Evolutionary conservation across 2,329 filamentous ascomycete species (phyloP), one percentile per base, ranked within the genome.

Genomic region (Colletotrichum cereale): DNA sequence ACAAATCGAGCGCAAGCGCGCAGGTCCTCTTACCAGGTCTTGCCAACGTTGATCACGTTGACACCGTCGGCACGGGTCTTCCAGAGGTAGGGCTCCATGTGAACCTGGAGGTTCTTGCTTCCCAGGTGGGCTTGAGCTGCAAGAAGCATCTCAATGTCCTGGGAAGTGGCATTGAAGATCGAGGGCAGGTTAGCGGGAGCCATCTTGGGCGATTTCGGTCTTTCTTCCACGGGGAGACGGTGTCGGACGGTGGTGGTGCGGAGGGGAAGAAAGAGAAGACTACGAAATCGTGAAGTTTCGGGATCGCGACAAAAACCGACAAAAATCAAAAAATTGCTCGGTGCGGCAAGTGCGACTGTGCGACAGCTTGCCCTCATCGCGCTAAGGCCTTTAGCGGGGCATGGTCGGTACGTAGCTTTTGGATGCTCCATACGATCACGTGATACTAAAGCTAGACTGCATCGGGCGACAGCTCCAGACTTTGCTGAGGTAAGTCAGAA

Each of bases 31-130:
- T 92, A 97, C 95, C 95, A 99, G 87, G 96, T 99, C 94, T 99
- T 99, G 89, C 96, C 95, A 86, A 99, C 94, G 92, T 99, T 99
- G 86, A 99, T 90, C 78, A 99, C 91, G 86, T 99, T 99, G 89
- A 99, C 92, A 87, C 96, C 96, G 82, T 99, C 97, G 78, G 94
- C 92, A 84, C 96, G 94, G 85, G 95, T 97, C 93, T 99, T 99
- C 96, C 96, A 99, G 83, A 99, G 92, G 90, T 99, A 99, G 79
- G 95, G 93, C 88, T 97, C 94, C 95, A 98, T 98, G 90, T 98
- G 95, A 84, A 97, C 94, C 91, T 98, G 96, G 81, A 99, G 86
- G 92, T 99, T 99, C 94, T 98, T 98, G 87, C 92, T 94, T 82
- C 96, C 96, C 80, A 98, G 91, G 88, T 99, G 97, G 87, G 89